Percentiles rank a stretch among this genome's conserved stretches.
These are phyloP conservation scores for Acacia acuminata DNA, from an alignment of 306 rosid species.

Conservation along the genomic window DNA sequence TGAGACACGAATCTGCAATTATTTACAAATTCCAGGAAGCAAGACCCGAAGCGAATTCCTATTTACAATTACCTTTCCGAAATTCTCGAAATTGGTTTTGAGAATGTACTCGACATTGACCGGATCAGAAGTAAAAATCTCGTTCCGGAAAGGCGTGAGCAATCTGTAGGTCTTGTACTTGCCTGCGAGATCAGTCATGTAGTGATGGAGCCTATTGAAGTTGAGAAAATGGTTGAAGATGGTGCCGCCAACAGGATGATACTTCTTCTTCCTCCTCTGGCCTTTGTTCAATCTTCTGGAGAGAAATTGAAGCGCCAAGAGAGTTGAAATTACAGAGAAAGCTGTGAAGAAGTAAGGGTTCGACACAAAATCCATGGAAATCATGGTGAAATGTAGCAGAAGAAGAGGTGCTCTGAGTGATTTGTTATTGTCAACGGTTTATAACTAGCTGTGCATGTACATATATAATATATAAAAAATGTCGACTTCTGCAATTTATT, in stretches of 20 bases:
- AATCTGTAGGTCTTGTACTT: constrained; percentile 77
- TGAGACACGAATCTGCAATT: not conserved
- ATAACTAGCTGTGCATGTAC: too few species aligned
- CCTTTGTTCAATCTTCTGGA: constrained; percentile 30
- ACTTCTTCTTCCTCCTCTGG: constrained; percentile 33
- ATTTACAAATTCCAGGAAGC: not conserved
- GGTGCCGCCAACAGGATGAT: constrained; percentile 76
- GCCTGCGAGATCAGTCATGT: constrained; percentile 77
- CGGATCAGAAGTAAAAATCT: constrained; percentile 77
- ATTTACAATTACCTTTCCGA: constrained; percentile 69
- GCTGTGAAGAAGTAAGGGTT: constrained; percentile 35
- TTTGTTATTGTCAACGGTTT: too few species aligned
- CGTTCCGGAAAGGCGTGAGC: constrained; percentile 54
- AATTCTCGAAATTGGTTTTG: constrained; percentile 74
- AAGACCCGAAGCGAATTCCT: not conserved
- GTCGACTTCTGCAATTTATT: too few species aligned
- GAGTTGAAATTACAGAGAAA: constrained; percentile 35
- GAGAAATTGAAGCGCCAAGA: constrained; percentile 32
- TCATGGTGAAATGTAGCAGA: not conserved
- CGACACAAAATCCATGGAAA: constrained; percentile 42
- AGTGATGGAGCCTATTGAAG: constrained; percentile 71
- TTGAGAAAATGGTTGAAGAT: constrained; percentile 62
- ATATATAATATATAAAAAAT: too few species aligned
- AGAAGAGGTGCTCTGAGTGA: too few species aligned
- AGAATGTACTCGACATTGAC: constrained; percentile 77